These are phyloP conservation scores for Medicago lupulina DNA, from an alignment of 306 rosid genomes.

Conservation along the genomic window DNA sequence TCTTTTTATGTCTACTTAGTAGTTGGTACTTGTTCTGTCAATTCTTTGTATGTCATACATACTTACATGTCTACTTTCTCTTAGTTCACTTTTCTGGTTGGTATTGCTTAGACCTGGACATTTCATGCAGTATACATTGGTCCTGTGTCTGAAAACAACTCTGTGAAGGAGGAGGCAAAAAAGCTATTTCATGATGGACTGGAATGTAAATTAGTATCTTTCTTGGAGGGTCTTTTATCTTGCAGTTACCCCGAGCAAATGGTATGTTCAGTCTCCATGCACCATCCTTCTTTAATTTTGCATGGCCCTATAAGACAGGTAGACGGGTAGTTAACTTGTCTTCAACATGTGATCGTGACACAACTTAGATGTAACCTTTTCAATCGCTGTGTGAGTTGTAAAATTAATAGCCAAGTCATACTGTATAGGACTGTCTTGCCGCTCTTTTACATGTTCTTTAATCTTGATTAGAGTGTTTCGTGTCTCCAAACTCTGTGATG, in stretches of 20 bases:
- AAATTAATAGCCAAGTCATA: conserved; percentile 8
- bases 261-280: conserved; percentile 56
- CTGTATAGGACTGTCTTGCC: conserved; percentile 34
- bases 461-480: conserved; percentile 24
- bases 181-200: conserved; percentile 77
- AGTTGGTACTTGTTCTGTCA: conserved; percentile 29
- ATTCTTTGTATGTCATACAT: conserved; percentile 22
- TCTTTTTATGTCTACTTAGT: conserved; percentile 29
- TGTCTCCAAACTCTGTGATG: conserved; percentile 26
- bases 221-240: conserved; percentile 66
- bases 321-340: conserved; percentile 4
- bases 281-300: conserved; percentile 21
- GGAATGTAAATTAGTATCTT: conserved; percentile 67
- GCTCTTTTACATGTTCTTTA: conserved; percentile 23
- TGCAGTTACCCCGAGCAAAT: conserved; percentile 73
- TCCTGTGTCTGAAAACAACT: conserved; percentile 55
- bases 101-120: conserved; percentile 40
- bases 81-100: conserved; percentile 30
- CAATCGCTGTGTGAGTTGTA: conserved; percentile 16
- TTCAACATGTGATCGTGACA: conserved; percentile 1
- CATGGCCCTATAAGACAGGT: conserved; percentile 27
- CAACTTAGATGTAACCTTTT: conserved; percentile 10
- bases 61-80: conserved; percentile 14
- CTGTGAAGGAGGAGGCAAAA: conserved; percentile 66
- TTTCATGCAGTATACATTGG: conserved; percentile 72